phyloP scores from a whole-genome alignment of 2,329 filamentous ascomycete genomes.

The Ophiocordyceps australis region DNA sequence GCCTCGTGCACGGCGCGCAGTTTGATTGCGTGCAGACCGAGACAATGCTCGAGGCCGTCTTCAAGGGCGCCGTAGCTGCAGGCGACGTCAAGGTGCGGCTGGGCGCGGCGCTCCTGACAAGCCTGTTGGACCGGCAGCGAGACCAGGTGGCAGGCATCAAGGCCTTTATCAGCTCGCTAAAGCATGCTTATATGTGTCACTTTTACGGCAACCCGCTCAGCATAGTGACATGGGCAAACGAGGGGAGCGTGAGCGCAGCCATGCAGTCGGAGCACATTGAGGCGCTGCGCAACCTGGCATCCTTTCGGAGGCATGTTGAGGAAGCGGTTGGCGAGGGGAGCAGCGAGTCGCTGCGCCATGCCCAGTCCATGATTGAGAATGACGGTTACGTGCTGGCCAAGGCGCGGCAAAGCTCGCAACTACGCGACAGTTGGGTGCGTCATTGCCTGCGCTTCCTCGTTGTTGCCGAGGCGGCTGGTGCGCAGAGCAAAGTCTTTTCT shows the following conservation, averaged over 20 bases:
- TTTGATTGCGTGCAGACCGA: constrained; percentile 63
- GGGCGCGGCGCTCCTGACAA: constrained; percentile 42
- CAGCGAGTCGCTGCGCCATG: constrained; percentile 22
- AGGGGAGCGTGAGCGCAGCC: too few species aligned
- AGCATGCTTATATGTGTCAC: constrained; percentile 76
- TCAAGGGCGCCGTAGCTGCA: constrained; percentile 44
- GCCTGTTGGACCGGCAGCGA: constrained; percentile 51
- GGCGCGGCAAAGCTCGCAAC: constrained; percentile 13
- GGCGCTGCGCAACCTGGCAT: constrained; percentile 48
- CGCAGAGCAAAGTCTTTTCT: constrained; percentile 23
- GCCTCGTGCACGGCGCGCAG: constrained; percentile 48
- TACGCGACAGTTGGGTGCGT: constrained; percentile 18
- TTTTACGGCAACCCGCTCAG: constrained; percentile 66
- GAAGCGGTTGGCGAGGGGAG: constrained; percentile 21
- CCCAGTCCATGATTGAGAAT: constrained; percentile 35
- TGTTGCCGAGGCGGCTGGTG: constrained; percentile 20
- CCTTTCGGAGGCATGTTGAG: constrained; percentile 43
- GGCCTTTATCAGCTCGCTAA: constrained; percentile 50
- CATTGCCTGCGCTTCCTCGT: constrained; percentile 29
- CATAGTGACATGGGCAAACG: constrained; percentile 14
- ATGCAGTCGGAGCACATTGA: constrained; percentile 45
- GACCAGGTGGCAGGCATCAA: constrained; percentile 65
- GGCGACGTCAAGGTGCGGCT: constrained; percentile 38
- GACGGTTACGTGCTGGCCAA: constrained; percentile 33
- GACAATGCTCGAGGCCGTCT: constrained; percentile 54